Percentiles rank a stretch among this genome's conserved stretches.
phyloP scores from a whole-genome alignment of 2,329 filamentous ascomycete species.

The Epichloe gansuensis region DNA sequence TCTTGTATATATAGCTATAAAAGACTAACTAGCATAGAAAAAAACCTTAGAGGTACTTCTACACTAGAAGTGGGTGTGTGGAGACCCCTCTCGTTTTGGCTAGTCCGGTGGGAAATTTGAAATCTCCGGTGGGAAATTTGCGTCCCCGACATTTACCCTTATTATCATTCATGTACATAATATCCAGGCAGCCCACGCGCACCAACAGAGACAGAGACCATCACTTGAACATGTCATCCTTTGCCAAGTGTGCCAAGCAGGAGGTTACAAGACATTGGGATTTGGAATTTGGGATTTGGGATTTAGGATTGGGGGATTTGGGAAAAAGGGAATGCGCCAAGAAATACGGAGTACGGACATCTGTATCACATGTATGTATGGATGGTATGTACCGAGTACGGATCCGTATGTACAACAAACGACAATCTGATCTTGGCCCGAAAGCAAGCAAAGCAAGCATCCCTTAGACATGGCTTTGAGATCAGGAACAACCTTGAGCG shows the following conservation, averaged over 20 bases:
- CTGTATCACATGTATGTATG: too few species aligned
- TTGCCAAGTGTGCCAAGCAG: neutral
- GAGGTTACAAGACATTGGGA: neutral
- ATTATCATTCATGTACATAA: too few species aligned
- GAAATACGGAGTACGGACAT: neutral
- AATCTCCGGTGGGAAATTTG: too few species aligned
- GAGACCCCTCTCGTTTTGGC: too few species aligned
- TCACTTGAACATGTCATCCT: neutral
- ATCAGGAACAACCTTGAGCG: constrained; percentile 11
- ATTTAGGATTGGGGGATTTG: neutral
- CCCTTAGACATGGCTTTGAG: constrained; percentile 8
- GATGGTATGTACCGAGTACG: too few species aligned
- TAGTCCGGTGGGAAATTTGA: too few species aligned
- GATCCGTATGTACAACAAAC: neutral
- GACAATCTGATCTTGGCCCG: neutral
- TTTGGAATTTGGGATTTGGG: neutral
- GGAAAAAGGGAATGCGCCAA: neutral
- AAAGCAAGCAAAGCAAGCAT: neutral
- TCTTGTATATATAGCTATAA: too few species aligned
- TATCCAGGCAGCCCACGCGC: too few species aligned
- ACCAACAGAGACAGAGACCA: neutral
- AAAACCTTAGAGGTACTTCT: too few species aligned
- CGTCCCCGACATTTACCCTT: too few species aligned
- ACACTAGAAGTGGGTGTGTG: too few species aligned
- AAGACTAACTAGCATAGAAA: too few species aligned